These are phyloP conservation scores for Tolypocladium endophyticum DNA, from an alignment of 2,329 filamentous ascomycete genomes.

Conservation along the genomic window DNA sequence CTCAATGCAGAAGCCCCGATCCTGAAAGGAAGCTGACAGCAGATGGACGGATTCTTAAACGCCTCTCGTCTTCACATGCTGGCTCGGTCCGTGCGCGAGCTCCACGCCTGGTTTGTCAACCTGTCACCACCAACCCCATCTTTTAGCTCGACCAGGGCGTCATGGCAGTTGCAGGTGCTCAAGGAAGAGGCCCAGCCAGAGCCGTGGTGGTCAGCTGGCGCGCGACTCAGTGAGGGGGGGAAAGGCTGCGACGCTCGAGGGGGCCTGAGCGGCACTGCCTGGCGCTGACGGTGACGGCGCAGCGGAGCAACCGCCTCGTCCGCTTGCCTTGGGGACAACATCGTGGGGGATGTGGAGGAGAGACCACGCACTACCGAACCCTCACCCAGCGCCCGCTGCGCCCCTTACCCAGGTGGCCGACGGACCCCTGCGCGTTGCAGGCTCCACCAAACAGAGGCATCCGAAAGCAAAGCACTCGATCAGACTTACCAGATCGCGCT, in stretches of 20 bases:
- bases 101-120: background rate
- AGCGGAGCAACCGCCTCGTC: background rate
- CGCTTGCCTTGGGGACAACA: background rate
- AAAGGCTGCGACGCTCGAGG: background rate
- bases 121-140: background rate
- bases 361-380: background rate
- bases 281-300: background rate
- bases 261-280: background rate
- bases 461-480: background rate
- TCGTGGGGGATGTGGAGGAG: background rate
- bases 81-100: background rate
- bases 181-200: no score
- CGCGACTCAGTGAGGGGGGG: background rate
- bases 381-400: background rate
- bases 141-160: no score
- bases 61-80: background rate
- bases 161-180: no score
- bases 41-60: background rate
- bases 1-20: background rate
- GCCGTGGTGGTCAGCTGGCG: background rate
- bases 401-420: background rate
- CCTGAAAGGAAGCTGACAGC: background rate
- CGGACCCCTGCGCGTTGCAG: no score
- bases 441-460: background rate
- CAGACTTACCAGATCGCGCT: background rate